A percentile compares a stretch with the other conserved stretches of the same genome.
phyloP scores from a whole-genome alignment of 2,329 filamentous ascomycete genomes.

The Cercospora sp. region DNA sequence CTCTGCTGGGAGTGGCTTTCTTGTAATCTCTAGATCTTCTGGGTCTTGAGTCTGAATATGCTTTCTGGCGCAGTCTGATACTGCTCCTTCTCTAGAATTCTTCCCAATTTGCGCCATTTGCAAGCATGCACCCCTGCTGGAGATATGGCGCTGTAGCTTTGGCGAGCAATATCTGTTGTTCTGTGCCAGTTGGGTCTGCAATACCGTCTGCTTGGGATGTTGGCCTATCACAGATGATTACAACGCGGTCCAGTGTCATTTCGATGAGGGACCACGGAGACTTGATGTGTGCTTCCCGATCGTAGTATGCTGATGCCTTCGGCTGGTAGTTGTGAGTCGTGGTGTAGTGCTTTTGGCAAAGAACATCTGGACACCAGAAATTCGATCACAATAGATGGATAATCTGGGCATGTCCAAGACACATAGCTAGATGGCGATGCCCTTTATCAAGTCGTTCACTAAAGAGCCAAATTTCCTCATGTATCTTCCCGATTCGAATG shows the following conservation, averaged over 20 bases:
- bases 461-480: neutral
- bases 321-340: neutral
- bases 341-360: neutral
- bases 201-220: neutral
- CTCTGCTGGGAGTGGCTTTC: neutral
- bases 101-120: neutral
- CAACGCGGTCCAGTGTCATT: no score
- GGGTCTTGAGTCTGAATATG: neutral
- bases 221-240: no score
- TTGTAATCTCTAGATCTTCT: neutral
- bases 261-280: no score
- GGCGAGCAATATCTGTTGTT: neutral
- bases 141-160: neutral
- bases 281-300: no score
- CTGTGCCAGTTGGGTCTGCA: neutral
- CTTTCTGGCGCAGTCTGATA: neutral
- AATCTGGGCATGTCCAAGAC: neutral
- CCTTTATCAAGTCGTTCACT: neutral
- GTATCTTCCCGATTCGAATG: neutral
- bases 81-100: neutral
- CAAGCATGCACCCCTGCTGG: neutral
- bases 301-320: no score
- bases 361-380: neutral
- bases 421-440: neutral
- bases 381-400: neutral